Base-by-base conservation (phyloP, 2,329 filamentous ascomycete species). In the Aspergillus sp. region DNA sequence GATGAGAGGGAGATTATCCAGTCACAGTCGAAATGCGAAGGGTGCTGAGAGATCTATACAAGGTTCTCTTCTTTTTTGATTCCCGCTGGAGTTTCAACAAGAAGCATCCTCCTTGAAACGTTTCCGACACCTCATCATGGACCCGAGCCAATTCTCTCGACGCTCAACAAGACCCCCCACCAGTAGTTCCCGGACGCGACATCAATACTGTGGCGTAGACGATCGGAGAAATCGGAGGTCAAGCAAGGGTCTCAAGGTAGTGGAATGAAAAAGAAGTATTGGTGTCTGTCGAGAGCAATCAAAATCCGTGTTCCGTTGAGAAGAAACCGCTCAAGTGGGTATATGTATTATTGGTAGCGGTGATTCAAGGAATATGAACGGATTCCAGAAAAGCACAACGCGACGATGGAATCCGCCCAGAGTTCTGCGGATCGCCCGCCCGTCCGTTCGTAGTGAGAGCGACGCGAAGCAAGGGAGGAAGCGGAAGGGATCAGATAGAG, bases 41-140 rank as follows among this genome's bases (percentile, higher is more conserved):
- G 34, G 42, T 47, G 50, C 46, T 46, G 52, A 54, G 50, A 49
- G 46, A 50, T 29, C 5, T 9, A 32, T 5, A 32, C 30, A 50
- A n/a, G 19, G 9, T 36, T 35, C 4, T 12, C 19, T 19, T 29
- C 30, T 19, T 29, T 42, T 42, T 42, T 26, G 5, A 30, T 53
- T 26, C 19, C 36, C 26, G 36, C 54, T 49, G 57, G 48, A 53
- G 51, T 49, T 59, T 59, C 52, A 57, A 59, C 61, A 65, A 64
- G 60, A 63, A 64, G 62, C 63, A 66, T 67, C 59, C 59, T 64
- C 58, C 60, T 66, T 70, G 53, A 61, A 65, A 48, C 67, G 66
- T 68, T 69, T 71, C 60, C 64, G 66, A 67, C 63, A 67, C 67
- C 66, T 63, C 68, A 70, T 70, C 61, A 68, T 70, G 67, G 59